Conservation (phyloP, 73 alveolate genomes). For the Tetrahymena thermophila region DNA sequence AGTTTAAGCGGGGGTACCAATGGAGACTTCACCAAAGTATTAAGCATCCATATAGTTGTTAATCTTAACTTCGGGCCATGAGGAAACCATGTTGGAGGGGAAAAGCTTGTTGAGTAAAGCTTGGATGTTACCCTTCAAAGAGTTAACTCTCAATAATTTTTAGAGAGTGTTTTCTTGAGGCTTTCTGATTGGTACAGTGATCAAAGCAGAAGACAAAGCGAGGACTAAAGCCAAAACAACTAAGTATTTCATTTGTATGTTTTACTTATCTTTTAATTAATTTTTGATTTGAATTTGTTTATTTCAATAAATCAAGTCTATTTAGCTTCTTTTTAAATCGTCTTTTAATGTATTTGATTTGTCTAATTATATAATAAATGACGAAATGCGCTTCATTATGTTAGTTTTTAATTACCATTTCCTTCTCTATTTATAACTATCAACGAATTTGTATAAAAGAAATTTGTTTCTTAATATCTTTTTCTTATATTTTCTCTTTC, state of each 20-base stretch:
- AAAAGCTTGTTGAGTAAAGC: not conserved
- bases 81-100: not conserved
- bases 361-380: not conserved
- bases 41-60: constrained; percentile 66
- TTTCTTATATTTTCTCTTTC: not conserved
- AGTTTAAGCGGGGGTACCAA: constrained; percentile 78
- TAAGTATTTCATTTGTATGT: not conserved
- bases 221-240: not conserved
- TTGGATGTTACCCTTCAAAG: not conserved
- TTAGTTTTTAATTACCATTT: not conserved
- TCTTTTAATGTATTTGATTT: not conserved
- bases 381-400: not conserved
- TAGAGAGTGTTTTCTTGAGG: not conserved
- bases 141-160: not conserved
- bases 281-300: not conserved
- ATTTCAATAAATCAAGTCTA: not conserved
- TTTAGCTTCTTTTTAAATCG: not conserved
- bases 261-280: not conserved
- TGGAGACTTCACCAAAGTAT: constrained; percentile 60
- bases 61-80: constrained; percentile 7
- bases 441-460: not conserved
- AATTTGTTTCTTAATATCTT: not conserved
- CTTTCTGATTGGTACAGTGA: not conserved
- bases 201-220: not conserved
- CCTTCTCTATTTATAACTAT: not conserved